These are phyloP conservation scores for Hordeum vulgare DNA, from an alignment of 176 grass and related monocot genomes.

Conservation along the genomic window MorexV3_pseudomolecules_assembly NC_058521.1:25449688-25450187, in stretches of 20 bases:
- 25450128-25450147: background rate
- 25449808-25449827: conserved; percentile 21
- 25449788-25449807: conserved; percentile 96
- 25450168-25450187: conserved; percentile 12
- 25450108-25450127: background rate
- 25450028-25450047: background rate
- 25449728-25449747: conserved; percentile 18
- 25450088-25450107: background rate
- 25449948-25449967: conserved; percentile 88
- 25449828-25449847: background rate
- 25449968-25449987: conserved; percentile 74
- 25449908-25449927: conserved; percentile 63
- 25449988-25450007: conserved; percentile 7
- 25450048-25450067: background rate
- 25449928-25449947: conserved; percentile 89
- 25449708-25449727: conserved; percentile 3
- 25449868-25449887: background rate
- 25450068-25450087: background rate
- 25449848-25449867: background rate
- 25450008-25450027: background rate
- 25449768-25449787: conserved; percentile 98
- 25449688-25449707: background rate
- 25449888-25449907: background rate
- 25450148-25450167: background rate
- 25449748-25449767: conserved; percentile 94